phyloP scores from a whole-genome alignment of 768 basidiomycete genomes.

The Floccularia luteovirens region DNA sequence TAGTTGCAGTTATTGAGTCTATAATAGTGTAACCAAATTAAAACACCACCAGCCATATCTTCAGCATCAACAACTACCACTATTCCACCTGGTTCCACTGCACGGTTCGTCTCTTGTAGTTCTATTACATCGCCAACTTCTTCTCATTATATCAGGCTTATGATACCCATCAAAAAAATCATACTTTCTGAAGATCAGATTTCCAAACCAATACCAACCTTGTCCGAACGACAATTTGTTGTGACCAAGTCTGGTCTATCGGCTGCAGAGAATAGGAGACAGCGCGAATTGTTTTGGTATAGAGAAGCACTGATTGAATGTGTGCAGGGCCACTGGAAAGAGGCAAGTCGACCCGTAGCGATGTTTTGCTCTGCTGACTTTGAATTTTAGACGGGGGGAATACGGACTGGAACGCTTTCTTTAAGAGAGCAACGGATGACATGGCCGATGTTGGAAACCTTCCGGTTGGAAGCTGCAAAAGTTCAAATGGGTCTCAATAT shows the following conservation, averaged over 20 bases:
- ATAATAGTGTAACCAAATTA: slow-evolving; percentile 1
- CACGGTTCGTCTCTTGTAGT: slow-evolving; percentile 39
- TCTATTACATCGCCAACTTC: slow-evolving; percentile 1
- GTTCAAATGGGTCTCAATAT: slow-evolving; percentile 45
- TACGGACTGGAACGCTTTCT: slow-evolving; percentile 67
- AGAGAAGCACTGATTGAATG: slow-evolving; percentile 76
- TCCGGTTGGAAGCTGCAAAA: slow-evolving; percentile 61
- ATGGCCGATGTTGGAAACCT: slow-evolving; percentile 66
- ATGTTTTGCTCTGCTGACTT: slow-evolving; percentile 2
- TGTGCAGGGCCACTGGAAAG: slow-evolving; percentile 73
- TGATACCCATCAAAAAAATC: slow-evolving; percentile 70
- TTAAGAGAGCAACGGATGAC: slow-evolving; percentile 76
- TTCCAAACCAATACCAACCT: slow-evolving; percentile 69
- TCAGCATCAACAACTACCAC: slow-evolving; percentile 39
- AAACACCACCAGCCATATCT: slow-evolving; percentile 25
- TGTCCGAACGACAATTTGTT: slow-evolving; percentile 88
- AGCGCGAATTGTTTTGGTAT: slow-evolving; percentile 93
- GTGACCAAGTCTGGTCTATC: slow-evolving; percentile 68
- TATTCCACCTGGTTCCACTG: slow-evolving; percentile 85
- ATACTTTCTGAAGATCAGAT: slow-evolving; percentile 48
- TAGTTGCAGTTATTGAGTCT: background rate
- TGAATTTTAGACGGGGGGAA: slow-evolving; percentile 60
- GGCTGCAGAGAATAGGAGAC: slow-evolving; percentile 46
- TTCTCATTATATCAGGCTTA: slow-evolving; percentile 31
- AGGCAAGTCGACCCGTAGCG: slow-evolving; percentile 44